phyloP scores from a whole-genome alignment of 1,284 basidiomycete genomes.

The Coniferiporia sulphurascens region DNA sequence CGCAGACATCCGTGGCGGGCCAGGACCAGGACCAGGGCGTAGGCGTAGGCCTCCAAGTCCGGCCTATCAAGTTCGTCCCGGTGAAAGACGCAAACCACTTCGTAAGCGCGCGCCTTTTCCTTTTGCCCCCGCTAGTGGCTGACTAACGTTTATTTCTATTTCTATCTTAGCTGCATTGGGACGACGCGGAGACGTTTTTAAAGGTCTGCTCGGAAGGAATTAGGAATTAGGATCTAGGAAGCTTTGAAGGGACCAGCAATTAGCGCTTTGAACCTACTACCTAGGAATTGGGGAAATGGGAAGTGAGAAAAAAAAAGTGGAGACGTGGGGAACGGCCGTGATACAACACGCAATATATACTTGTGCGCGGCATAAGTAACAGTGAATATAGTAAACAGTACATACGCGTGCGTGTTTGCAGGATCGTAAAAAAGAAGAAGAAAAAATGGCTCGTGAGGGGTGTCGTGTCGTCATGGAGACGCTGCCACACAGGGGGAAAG shows the following conservation, averaged over 20 bases:
- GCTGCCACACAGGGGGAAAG: no score
- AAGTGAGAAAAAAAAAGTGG: neutral
- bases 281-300: neutral
- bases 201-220: constrained; percentile 8
- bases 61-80: constrained; percentile 21
- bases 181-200: constrained; percentile 10
- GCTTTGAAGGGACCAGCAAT: neutral
- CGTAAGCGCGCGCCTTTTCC: constrained; percentile 17
- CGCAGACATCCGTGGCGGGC: no score
- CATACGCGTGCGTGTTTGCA: no score
- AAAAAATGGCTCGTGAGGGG: no score
- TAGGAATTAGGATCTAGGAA: neutral
- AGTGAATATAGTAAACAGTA: neutral
- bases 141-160: neutral
- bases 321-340: neutral
- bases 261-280: neutral
- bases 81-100: constrained; percentile 25
- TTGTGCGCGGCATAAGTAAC: neutral
- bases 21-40: no score
- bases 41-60: constrained; percentile 1
- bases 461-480: no score
- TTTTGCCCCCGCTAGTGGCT: neutral
- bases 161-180: constrained; percentile 9
- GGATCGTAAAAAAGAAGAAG: no score
- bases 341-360: neutral